These are phyloP conservation scores for Pichia terricola DNA, from an alignment of 1,139 yeast genomes.

Conservation along the genomic window DNA sequence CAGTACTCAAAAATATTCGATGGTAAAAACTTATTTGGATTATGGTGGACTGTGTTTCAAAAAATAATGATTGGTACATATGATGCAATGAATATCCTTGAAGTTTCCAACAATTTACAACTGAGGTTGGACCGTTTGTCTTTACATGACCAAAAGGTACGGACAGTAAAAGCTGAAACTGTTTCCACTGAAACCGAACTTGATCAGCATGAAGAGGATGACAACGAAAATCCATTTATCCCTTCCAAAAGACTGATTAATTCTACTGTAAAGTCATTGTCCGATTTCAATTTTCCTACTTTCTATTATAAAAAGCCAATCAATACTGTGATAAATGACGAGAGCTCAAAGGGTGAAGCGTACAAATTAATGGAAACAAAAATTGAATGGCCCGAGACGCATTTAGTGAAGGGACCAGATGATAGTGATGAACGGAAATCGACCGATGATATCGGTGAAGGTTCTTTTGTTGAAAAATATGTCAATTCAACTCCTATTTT, in stretches of 20 bases:
- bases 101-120: conserved; percentile 12
- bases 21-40: conserved; percentile 21
- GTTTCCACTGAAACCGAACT: too few species aligned
- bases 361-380: conserved; percentile 28
- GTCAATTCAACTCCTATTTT: conserved; percentile 28
- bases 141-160: too few species aligned
- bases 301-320: conserved; percentile 13
- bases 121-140: too few species aligned
- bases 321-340: conserved; percentile 8
- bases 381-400: conserved; percentile 12
- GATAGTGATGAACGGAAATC: neutral
- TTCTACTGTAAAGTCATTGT: neutral
- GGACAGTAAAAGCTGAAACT: too few species aligned
- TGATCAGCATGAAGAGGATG: too few species aligned
- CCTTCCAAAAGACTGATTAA: too few species aligned
- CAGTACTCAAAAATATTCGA: conserved; percentile 12
- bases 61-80: neutral
- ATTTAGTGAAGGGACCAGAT: too few species aligned
- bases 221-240: too few species aligned
- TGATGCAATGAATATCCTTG: neutral
- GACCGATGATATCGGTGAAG: neutral
- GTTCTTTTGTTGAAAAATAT: conserved; percentile 9
- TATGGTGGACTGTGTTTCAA: conserved; percentile 32
- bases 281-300: conserved; percentile 11
- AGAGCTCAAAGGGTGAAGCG: conserved; percentile 29